Conservation (phyloP, 495 filamentous ascomycete genomes). For the Evernia prunastri region DNA sequence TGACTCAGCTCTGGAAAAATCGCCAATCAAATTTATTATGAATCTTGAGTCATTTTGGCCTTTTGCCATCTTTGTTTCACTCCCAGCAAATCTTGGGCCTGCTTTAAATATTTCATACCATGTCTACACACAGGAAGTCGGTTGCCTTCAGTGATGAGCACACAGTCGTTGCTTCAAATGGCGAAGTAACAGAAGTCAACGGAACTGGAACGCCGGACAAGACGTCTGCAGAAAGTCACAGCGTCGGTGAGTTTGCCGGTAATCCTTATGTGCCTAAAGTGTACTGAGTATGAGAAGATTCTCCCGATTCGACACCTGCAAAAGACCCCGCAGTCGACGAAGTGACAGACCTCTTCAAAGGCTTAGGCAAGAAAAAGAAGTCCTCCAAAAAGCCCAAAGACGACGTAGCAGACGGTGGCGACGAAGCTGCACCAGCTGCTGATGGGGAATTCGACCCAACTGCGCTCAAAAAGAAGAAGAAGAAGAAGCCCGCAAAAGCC, state of each 20-base stretch:
- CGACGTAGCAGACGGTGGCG: slow-evolving; percentile 49
- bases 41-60: not conserved
- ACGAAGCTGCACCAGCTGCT: slow-evolving; percentile 48
- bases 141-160: slow-evolving; percentile 83
- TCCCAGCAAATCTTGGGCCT: no score
- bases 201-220: slow-evolving; percentile 58
- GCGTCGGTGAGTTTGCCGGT: slow-evolving; percentile 46
- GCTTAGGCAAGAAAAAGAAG: slow-evolving; percentile 84
- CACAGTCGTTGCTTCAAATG: slow-evolving; percentile 78
- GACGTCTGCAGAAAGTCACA: slow-evolving; percentile 61
- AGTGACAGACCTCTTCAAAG: slow-evolving; percentile 68
- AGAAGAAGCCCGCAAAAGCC: slow-evolving; percentile 76
- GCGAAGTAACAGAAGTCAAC: slow-evolving; percentile 65
- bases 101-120: not conserved
- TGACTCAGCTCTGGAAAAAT: not conserved
- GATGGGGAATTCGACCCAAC: slow-evolving; percentile 67
- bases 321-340: slow-evolving; percentile 62
- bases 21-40: slow-evolving; percentile 2
- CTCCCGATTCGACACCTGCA: slow-evolving; percentile 26
- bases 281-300: slow-evolving; percentile 26
- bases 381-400: slow-evolving; percentile 53
- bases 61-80: not conserved
- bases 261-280: slow-evolving; percentile 17
- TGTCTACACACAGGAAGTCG: slow-evolving; percentile 63
- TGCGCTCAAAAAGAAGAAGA: slow-evolving; percentile 89